These are phyloP conservation scores for Flaveria ramosissima DNA, from an alignment of 129 eudicot species.

Conservation along the genomic window DNA sequence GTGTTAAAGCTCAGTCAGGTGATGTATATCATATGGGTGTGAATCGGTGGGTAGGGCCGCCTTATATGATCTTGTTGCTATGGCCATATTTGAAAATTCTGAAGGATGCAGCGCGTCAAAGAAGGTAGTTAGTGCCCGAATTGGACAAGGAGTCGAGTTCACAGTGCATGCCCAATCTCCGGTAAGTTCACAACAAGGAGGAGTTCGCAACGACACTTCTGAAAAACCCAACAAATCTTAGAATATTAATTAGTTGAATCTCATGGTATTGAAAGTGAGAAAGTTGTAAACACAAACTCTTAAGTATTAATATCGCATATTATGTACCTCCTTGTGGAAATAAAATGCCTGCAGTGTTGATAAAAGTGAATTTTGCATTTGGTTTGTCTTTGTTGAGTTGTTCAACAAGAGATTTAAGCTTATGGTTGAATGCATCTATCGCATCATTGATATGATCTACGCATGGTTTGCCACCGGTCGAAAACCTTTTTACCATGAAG, in stretches of 20 bases:
- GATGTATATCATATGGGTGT: slow-evolving; percentile 32
- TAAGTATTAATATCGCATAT: background rate
- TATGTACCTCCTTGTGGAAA: slow-evolving; percentile 34
- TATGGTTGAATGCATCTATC: slow-evolving; percentile 34
- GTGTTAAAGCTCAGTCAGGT: slow-evolving; percentile 1
- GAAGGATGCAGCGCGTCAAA: slow-evolving; percentile 31
- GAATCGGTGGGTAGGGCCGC: slow-evolving; percentile 22
- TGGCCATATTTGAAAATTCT: slow-evolving; percentile 17
- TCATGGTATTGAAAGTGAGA: background rate
- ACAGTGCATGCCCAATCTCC: slow-evolving; percentile 27
- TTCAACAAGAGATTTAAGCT: slow-evolving; percentile 43
- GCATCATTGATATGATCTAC: slow-evolving; percentile 24
- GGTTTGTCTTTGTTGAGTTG: slow-evolving; percentile 25
- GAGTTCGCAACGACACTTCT: slow-evolving; percentile 21
- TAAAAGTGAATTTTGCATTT: slow-evolving; percentile 43
- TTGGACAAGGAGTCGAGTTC: slow-evolving; percentile 16
- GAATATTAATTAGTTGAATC: background rate
- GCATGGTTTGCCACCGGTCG: slow-evolving; percentile 26
- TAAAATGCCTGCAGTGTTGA: slow-evolving; percentile 33
- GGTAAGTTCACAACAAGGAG: slow-evolving; percentile 25
- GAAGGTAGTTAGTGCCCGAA: background rate
- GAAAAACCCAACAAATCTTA: slow-evolving; percentile 20
- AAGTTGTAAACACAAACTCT: background rate
- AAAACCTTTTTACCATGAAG: background rate
- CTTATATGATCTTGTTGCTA: slow-evolving; percentile 32